Conservation (phyloP, 2,329 filamentous ascomycete species). For the Coniochaeta sp. region DNA sequence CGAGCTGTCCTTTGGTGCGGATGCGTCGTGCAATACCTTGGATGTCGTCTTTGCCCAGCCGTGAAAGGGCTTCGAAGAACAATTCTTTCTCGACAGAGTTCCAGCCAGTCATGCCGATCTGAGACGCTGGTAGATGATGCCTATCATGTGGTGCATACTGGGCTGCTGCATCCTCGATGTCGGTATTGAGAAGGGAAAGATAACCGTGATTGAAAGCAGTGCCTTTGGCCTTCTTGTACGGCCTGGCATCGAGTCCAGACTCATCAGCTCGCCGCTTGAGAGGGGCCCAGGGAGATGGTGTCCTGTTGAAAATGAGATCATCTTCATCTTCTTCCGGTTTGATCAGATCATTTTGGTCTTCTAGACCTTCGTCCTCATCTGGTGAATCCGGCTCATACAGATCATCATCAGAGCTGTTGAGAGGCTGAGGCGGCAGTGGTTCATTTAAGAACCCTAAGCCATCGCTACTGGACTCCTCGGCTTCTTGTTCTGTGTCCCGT, state of each 20-base stretch:
- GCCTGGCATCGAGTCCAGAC: slow-evolving; percentile 9
- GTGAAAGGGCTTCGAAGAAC: slow-evolving; percentile 60
- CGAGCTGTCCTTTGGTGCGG: slow-evolving; percentile 63
- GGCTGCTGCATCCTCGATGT: slow-evolving; percentile 46
- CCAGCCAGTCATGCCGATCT: slow-evolving; percentile 68
- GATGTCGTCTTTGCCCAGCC: slow-evolving; percentile 56
- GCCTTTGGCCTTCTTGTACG: slow-evolving; percentile 38
- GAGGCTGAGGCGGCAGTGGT: neutral
- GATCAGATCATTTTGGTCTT: neutral
- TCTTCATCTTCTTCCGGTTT: neutral
- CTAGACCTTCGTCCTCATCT: neutral
- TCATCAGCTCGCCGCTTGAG: neutral
- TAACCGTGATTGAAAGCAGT: slow-evolving; percentile 36
- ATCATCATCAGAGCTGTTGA: slow-evolving; percentile 1
- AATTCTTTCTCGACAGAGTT: slow-evolving; percentile 59
- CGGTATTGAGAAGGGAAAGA: slow-evolving; percentile 45
- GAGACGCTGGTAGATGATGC: slow-evolving; percentile 33
- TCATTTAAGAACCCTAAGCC: neutral
- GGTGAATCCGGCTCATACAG: neutral
- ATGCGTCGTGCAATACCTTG: slow-evolving; percentile 56
- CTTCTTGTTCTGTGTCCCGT: neutral
- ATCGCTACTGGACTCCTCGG: neutral
- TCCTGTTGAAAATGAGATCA: neutral
- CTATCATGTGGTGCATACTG: slow-evolving; percentile 23
- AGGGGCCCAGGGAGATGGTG: neutral